Evolutionary conservation across 2,329 filamentous ascomycete species (phyloP).

Genomic region (Microcyclospora tardicrescens): DNA sequence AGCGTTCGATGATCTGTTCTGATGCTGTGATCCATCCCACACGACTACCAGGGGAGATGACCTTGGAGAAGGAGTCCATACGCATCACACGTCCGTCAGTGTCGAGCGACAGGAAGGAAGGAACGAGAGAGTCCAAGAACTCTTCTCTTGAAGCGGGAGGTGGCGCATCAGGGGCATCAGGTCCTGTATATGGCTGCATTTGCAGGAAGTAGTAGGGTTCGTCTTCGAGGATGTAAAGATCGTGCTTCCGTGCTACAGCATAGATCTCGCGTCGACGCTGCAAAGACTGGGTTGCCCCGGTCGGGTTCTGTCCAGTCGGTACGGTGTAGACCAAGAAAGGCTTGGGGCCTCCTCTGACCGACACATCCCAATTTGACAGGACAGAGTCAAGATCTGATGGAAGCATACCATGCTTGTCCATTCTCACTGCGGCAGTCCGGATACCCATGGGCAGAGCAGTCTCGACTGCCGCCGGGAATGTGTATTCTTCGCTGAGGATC

Average conservation of each 20-base stretch:
- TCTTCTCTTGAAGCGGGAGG: constrained; percentile 51
- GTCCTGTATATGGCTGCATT: constrained; percentile 60
- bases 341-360: constrained; percentile 45
- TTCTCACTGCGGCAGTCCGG: constrained; percentile 45
- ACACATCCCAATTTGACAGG: constrained; percentile 51
- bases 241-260: constrained; percentile 65
- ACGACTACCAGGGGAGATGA: constrained; percentile 75
- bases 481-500: constrained; percentile 80
- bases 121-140: constrained; percentile 61
- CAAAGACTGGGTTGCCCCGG: constrained; percentile 64
- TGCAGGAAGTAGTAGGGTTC: constrained; percentile 93
- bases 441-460: constrained; percentile 51
- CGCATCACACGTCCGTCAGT: constrained; percentile 76
- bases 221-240: constrained; percentile 78
- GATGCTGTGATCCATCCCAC: constrained; percentile 86
- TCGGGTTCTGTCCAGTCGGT: constrained; percentile 80
- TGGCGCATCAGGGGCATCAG: constrained; percentile 37
- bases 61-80: constrained; percentile 90
- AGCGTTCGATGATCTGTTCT: constrained; percentile 71
- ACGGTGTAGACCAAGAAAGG: constrained; percentile 59
- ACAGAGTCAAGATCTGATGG: constrained; percentile 49
- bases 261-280: constrained; percentile 62
- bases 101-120: constrained; percentile 72
- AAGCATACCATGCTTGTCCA: constrained; percentile 55
- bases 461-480: constrained; percentile 63